Conservation (phyloP, 805 yeast genomes). For the Cyberlindnera mycetangii region DNA sequence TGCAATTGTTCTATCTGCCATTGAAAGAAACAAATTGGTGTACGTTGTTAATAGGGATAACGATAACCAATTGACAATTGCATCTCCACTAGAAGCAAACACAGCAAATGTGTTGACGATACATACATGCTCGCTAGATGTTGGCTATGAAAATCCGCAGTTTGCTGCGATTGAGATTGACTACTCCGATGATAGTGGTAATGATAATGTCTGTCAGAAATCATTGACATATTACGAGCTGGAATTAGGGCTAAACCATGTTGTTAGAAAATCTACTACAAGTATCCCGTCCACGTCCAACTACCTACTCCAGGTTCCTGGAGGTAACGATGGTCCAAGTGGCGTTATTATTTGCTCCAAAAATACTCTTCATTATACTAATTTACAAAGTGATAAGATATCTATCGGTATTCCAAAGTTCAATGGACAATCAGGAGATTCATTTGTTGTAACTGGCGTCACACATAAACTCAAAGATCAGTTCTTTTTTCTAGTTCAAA, state of each 20-base stretch:
- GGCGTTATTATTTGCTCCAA: slow-evolving; percentile 68
- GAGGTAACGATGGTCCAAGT: slow-evolving; percentile 63
- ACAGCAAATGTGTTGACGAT: slow-evolving; percentile 51
- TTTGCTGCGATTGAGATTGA: slow-evolving; percentile 79
- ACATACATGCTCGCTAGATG: slow-evolving; percentile 59
- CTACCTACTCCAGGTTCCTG: slow-evolving; percentile 66
- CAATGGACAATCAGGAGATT: slow-evolving; percentile 19
- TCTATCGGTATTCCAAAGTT: slow-evolving; percentile 58
- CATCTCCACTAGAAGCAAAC: slow-evolving; percentile 74
- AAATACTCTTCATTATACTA: slow-evolving; percentile 50
- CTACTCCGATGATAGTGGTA: slow-evolving; percentile 34
- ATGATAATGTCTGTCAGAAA: slow-evolving; percentile 26
- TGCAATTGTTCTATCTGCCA: slow-evolving; percentile 64
- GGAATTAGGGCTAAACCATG: slow-evolving; percentile 82
- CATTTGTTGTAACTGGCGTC: slow-evolving; percentile 50
- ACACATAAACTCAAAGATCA: slow-evolving; percentile 60
- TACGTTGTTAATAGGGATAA: slow-evolving; percentile 57
- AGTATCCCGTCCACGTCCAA: slow-evolving; percentile 41
- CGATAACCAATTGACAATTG: slow-evolving; percentile 44
- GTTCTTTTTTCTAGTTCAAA: slow-evolving; percentile 71
- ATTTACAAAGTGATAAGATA: slow-evolving; percentile 35
- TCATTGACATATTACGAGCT: slow-evolving; percentile 69
- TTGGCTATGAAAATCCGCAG: slow-evolving; percentile 76
- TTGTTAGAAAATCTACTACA: slow-evolving; percentile 50
- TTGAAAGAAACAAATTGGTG: slow-evolving; percentile 72